Conservation (phyloP, 192 early-diverging fungal genomes). For the Coemansia sp. region DNA sequence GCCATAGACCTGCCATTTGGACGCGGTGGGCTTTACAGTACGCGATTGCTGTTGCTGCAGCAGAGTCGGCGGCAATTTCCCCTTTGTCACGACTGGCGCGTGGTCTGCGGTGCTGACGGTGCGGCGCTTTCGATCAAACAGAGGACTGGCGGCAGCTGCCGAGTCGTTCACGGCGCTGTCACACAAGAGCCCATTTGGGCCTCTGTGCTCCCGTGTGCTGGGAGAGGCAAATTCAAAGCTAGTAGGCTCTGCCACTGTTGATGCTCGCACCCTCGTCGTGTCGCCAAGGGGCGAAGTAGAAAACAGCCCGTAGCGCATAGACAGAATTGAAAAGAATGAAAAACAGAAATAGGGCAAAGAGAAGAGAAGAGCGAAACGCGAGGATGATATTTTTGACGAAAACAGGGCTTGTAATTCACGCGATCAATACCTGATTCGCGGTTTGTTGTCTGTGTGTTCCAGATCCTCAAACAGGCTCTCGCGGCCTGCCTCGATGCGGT, state of each 20-base stretch:
- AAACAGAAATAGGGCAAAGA: not conserved
- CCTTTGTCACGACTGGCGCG: not conserved
- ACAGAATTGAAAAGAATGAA: not conserved
- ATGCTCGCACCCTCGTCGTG: not conserved
- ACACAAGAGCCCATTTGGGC: not conserved
- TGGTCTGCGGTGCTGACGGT: not conserved
- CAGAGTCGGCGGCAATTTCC: not conserved
- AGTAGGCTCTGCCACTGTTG: not conserved
- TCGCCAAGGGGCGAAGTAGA: not conserved
- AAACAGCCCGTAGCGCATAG: slow-evolving; percentile 2
- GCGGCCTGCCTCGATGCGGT: slow-evolving; percentile 54
- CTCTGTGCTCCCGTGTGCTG: not conserved
- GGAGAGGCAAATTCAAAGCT: not conserved
- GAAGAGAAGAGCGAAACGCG: not conserved
- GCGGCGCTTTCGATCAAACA: slow-evolving; percentile 6
- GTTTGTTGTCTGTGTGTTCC: slow-evolving; percentile 25
- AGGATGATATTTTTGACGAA: not conserved
- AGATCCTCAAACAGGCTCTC: slow-evolving; percentile 57
- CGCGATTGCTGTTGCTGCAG: not conserved
- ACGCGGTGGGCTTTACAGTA: not conserved
- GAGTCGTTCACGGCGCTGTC: not conserved
- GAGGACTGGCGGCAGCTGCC: not conserved
- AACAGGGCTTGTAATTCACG: not conserved
- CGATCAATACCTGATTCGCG: slow-evolving; percentile 32
- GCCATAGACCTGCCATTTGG: slow-evolving; percentile 6